Evolutionary conservation across 2,329 filamentous ascomycete genomes (phyloP).

Genomic region (Colletotrichum eremochloae): DNA sequence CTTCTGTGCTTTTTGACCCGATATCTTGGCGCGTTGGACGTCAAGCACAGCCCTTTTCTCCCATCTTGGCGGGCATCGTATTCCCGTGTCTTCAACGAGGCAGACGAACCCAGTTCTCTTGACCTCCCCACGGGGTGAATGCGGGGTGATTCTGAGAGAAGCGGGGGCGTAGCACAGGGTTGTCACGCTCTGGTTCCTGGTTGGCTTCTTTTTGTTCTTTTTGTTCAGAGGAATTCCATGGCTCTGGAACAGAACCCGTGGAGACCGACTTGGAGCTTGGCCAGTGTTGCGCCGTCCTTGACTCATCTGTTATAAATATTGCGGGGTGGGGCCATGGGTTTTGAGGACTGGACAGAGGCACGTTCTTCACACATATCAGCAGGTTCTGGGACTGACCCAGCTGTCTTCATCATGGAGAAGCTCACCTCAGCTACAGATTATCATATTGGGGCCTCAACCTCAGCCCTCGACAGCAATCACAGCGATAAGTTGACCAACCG

Average conservation of each 20-base stretch:
- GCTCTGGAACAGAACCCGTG: not conserved
- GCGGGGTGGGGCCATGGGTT: not conserved
- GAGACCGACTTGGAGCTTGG: not conserved
- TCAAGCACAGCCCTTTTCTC: not conserved
- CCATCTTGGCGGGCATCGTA: not conserved
- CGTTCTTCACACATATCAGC: not conserved
- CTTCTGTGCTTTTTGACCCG: not conserved
- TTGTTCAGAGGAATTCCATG: not conserved
- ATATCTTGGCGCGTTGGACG: not conserved
- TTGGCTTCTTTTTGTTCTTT: not conserved
- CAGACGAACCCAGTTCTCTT: not conserved
- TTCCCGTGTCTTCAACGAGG: not conserved
- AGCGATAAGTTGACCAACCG: conserved; percentile 16
- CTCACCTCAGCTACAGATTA: not conserved
- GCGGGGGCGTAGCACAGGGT: not conserved
- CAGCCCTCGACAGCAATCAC: conserved; percentile 30
- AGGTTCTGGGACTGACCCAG: not conserved
- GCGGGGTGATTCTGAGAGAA: not conserved
- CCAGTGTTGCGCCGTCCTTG: no score
- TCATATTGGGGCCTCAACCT: conserved; percentile 37
- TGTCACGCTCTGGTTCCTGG: not conserved
- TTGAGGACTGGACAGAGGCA: not conserved
- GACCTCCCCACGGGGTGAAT: not conserved
- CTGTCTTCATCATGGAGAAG: conserved; percentile 20
- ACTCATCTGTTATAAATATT: not conserved